Base-by-base conservation (phyloP, 306 rosid genomes). In the Medicago arabica region DNA sequence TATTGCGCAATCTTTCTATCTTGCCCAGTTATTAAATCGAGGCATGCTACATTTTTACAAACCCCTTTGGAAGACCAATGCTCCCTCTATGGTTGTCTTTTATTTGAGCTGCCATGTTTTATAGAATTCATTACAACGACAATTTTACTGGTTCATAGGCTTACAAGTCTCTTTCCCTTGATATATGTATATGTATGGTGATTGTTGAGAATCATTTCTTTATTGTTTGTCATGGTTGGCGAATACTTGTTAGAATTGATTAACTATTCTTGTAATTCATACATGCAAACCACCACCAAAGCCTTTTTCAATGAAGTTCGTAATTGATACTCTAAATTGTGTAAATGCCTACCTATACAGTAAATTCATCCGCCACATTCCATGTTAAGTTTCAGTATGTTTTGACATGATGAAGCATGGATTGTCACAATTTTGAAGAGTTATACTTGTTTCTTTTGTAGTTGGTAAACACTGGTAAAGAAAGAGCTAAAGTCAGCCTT, bases 401-500 rank as follows among this genome's bases (percentile, higher is more conserved):
- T 71, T 55, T 64, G 58, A 69, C 51, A 54, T 9, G 67, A 39
- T 36, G 81, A 15, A 57, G 51, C 41, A 49, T 36, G 11, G 51
- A 40, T 51, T 80, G n/a, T 51, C 44, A 53, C 63, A 59, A 68
- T 80, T 60, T 36, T 61, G 74, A 19, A 46, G 67, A 21, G 9
- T 39, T 43, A 58, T 59, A 59, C 66, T 83, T 83, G 34, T 82
- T 75, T 77, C 75, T 86, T 75, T 72, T 87, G 83, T 67, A 95
- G 99, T 85, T 95, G 87, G 99, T 85, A 64, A 95, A 95, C 81
- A 95, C 97, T 18, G 99, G 99, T 49, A 88, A 83, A 79, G 99
- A 95, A 86, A 92, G 99, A 76, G 99, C 99, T 34, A 95, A 92
- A 95, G 99, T 95, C 85, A 92, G 91, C 89, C 99, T 95, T 81